phyloP scores from a whole-genome alignment of 2,329 filamentous ascomycete species.

The Colletotrichum camelliae region DNA sequence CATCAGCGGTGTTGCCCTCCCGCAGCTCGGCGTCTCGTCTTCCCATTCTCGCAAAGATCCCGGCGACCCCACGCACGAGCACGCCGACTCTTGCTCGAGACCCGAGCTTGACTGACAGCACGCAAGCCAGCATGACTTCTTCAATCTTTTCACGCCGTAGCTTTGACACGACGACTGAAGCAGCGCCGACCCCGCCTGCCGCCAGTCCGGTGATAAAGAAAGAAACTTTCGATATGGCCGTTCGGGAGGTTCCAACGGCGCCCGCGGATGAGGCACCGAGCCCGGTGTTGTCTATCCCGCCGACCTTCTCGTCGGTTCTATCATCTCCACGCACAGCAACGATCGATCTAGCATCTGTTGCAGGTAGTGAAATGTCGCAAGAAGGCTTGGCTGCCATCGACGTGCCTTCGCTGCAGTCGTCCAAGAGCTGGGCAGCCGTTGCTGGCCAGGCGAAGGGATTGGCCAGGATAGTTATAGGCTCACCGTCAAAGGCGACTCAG shows the following conservation, averaged over 20 bases:
- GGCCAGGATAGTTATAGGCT: not conserved
- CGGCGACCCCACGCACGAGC: slow-evolving; percentile 40
- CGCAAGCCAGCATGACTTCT: slow-evolving; percentile 40
- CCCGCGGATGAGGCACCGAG: slow-evolving; percentile 22
- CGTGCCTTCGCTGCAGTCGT: slow-evolving; percentile 37
- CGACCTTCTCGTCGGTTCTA: slow-evolving; percentile 27
- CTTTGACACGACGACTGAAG: slow-evolving; percentile 30
- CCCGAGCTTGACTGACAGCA: slow-evolving; percentile 44
- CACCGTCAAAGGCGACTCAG: not conserved
- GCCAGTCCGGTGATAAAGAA: slow-evolving; percentile 33
- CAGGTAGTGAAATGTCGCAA: not conserved
- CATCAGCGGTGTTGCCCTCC: slow-evolving; percentile 33
- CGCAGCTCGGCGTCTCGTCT: slow-evolving; percentile 43
- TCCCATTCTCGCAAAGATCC: slow-evolving; percentile 30
- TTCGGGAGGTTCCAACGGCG: slow-evolving; percentile 3
- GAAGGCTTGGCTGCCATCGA: slow-evolving; percentile 21
- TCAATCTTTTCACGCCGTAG: slow-evolving; percentile 45
- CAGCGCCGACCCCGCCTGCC: slow-evolving; percentile 32
- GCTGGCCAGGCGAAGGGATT: slow-evolving; percentile 25
- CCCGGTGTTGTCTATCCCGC: slow-evolving; percentile 29
- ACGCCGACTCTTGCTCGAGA: slow-evolving; percentile 41
- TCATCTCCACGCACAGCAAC: slow-evolving; percentile 34
- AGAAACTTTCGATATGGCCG: not conserved
- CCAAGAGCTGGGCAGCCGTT: slow-evolving; percentile 47
- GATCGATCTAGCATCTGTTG: not conserved